Evolutionary conservation across 768 basidiomycete genomes (phyloP), one percentile per base, ranked within the genome.

Genomic region (Chalciporus sphaerocephalus): DNA sequence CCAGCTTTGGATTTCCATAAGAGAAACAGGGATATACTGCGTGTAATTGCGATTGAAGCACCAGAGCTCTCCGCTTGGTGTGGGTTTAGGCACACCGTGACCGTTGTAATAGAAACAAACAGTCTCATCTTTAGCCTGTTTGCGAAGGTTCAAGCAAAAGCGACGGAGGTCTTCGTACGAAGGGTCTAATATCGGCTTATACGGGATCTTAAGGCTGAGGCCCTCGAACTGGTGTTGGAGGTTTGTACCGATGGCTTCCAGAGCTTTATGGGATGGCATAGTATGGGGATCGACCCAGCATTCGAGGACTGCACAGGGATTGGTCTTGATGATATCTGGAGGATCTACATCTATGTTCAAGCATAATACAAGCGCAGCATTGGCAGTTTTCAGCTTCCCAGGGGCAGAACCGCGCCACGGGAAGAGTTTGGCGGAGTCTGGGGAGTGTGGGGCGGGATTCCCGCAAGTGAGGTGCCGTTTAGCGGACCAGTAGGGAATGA

Each of bases 91-190:
- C 17, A 99, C 96, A 18, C 96, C 96, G 51, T 98, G 96, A 3
- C 96, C 96, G 53, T 98, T 99, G 69, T 98, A 99, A 68, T 98
- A 92, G 67, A 98, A 95, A 22, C 97, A 72, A 6, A 92, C 84
- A 2, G 96, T 85, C 59, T 99, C 96, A 28, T 93, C 88, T 64
- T 92, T 92, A 1, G 95, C 93, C 40, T 84, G 80, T 58, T 87
- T 90, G 44, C 96, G 83, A 32, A 95, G 68, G 17, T 76, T 82
- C 46, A 82, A 74, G 58, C 92, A 96, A 54, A 92, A 88, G 45
- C 87, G 83, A 60, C 87, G 87, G 30, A 95, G 75, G 56, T 98
- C 95, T 58, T 97, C 94, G 51, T 92, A 83, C 1, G 91, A 91
- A 8, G 96, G 96, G 65, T 99, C 96, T 27, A 96, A 76, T 55